Evolutionary conservation across 177 flowering plant genomes (phyloP), one percentile per base, ranked within the genome.

Genomic region (Vitis hybrid): DNA sequence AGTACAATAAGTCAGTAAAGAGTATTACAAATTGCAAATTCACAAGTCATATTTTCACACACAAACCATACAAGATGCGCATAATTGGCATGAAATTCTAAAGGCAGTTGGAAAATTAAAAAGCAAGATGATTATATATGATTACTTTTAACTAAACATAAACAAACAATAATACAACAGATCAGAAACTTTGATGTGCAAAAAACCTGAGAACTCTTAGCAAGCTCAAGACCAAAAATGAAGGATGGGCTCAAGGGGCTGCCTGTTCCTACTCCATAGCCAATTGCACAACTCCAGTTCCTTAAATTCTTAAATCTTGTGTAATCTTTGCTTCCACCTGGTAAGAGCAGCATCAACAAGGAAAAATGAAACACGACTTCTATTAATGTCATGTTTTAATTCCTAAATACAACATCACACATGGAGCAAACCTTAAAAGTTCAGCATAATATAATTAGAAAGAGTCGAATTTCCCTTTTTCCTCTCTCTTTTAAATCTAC

Each of bases 221-320:
- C 94, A 74, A 92, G 85, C 78, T 95, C 99, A 81, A 92, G 94
- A 72, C 92, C 77, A 80, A 95, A 92, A 80, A 89, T 95, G 85
- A 86, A 92, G 19, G 99, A 92, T 71, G 99, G 99, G 69, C 89
- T 92, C 84, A 92, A 71, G 52, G 97, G 97, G 76, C 99, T 89
- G 64, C 85, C 84, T 59, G 92, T 85, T 59, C 97, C 99, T 55
- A 83, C 73, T 38, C 92, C 95, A 72, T 95, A 95, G 71, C 93
- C 92, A 62, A 92, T 76, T 38, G 97, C 99, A 75, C 85, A 86
- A 75, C 95, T 95, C 94, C 94, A 95, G 69, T 88, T 92, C 78
- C 12, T 82, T 60, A 87, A 70, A 67, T 92, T 81, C 54, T 84
- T 84, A 72, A 75, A 84, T 70, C 79, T 86, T 31, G 70, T 66